These are phyloP conservation scores for Erythrophleum ivorense DNA, from an alignment of 331 rosid genomes.

Conservation along the genomic window DNA sequence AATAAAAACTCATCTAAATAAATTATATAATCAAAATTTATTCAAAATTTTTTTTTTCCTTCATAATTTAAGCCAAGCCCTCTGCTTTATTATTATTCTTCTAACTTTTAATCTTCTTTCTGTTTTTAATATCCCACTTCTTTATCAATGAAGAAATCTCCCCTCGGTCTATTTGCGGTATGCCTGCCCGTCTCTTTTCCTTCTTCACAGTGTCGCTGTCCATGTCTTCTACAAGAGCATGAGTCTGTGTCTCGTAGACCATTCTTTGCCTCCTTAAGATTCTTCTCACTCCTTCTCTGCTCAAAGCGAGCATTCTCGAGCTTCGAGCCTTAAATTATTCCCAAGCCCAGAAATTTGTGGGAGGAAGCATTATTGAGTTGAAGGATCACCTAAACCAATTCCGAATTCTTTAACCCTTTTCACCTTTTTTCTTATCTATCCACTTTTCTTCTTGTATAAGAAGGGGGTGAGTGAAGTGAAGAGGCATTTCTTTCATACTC, in stretches of 20 bases:
- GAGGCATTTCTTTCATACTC: conserved; percentile 25
- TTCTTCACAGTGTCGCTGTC: conserved; percentile 43
- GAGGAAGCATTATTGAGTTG: conserved; percentile 46
- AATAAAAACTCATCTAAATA: too few relatives aligned
- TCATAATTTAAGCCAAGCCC: neutral
- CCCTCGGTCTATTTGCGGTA: conserved; percentile 39
- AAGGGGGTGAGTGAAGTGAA: neutral
- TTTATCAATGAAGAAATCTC: conserved; percentile 43
- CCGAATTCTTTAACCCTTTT: conserved; percentile 42
- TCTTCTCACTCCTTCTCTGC: conserved; percentile 31
- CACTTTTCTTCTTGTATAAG: conserved; percentile 4
- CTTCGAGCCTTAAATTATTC: conserved; percentile 28
- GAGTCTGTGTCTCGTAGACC: conserved; percentile 48
- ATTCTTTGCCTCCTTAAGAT: conserved; percentile 28
- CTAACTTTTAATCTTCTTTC: neutral
- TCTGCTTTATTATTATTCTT: neutral
- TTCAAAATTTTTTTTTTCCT: too few relatives aligned
- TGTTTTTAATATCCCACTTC: conserved; percentile 30
- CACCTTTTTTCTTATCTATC: neutral
- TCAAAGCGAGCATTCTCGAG: conserved; percentile 30
- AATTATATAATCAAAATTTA: too few relatives aligned
- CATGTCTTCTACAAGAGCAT: conserved; percentile 40
- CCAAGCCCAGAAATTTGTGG: conserved; percentile 7
- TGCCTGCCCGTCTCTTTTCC: conserved; percentile 52
- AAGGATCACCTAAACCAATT: conserved; percentile 56